These are phyloP conservation scores for Camptophora hylomeconis DNA, from an alignment of 2,329 filamentous ascomycete species.

Conservation along the genomic window DNA sequence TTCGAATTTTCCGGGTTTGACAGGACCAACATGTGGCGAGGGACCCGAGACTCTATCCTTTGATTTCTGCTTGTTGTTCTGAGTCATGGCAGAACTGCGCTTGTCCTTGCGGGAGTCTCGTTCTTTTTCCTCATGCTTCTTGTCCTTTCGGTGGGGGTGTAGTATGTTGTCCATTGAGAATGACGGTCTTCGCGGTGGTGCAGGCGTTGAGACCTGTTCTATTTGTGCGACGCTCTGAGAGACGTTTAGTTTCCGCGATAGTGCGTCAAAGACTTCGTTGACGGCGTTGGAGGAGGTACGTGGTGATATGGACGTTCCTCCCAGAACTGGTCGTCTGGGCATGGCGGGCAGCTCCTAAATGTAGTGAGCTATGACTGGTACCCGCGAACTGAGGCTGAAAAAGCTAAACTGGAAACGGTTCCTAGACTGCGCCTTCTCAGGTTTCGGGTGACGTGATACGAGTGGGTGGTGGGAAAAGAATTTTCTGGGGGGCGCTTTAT, in stretches of 20 bases:
- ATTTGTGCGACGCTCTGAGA: slow-evolving; percentile 11
- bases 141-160: slow-evolving; percentile 21
- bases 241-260: slow-evolving; percentile 15
- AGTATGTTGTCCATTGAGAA: slow-evolving; percentile 32
- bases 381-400: too few relatives aligned
- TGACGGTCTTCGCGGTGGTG: slow-evolving; percentile 23
- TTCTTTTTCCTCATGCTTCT: slow-evolving; percentile 21
- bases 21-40: slow-evolving; percentile 17
- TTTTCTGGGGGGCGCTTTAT: too few relatives aligned
- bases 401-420: too few relatives aligned
- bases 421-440: too few relatives aligned
- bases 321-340: slow-evolving; percentile 3
- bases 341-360: too few relatives aligned
- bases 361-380: too few relatives aligned
- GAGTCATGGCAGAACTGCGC: slow-evolving; percentile 23
- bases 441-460: too few relatives aligned
- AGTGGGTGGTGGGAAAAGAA: too few relatives aligned
- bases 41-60: slow-evolving; percentile 9
- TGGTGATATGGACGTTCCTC: slow-evolving; percentile 9
- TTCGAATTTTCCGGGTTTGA: slow-evolving; percentile 39
- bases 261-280: slow-evolving; percentile 15
- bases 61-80: slow-evolving; percentile 11
- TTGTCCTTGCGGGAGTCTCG: slow-evolving; percentile 27
- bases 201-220: slow-evolving; percentile 4
- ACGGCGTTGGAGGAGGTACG: slow-evolving; percentile 10